These are phyloP conservation scores for Babesia caballi DNA, from an alignment of 169 alveolate species.

Conservation along the genomic window DNA sequence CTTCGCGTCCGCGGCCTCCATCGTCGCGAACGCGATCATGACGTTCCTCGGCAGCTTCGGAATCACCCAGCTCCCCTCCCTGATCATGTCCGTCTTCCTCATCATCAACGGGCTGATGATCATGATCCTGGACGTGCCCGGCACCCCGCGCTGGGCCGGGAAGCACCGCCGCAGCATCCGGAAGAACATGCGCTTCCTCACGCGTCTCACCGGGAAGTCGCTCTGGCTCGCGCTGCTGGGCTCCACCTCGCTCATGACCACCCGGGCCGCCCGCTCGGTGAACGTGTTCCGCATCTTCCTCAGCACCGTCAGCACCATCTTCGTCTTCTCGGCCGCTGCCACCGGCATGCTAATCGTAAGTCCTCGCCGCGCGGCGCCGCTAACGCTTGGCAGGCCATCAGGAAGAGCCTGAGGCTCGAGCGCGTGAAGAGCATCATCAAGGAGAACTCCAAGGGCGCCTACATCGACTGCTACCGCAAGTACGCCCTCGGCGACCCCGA, in stretches of 20 bases:
- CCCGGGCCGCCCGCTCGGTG: conserved; percentile 18
- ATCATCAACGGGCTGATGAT: conserved; percentile 78
- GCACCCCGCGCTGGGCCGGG: conserved; percentile 90
- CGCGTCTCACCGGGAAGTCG: conserved; percentile 84
- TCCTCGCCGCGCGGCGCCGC: neutral
- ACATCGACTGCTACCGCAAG: conserved; percentile 81
- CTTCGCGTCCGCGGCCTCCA: conserved; percentile 80
- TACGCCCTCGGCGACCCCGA: conserved; percentile 87
- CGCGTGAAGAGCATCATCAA: conserved; percentile 79
- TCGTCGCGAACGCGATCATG: conserved; percentile 76
- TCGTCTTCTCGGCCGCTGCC: conserved; percentile 78
- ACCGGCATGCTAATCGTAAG: conserved; percentile 81
- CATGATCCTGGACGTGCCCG: conserved; percentile 87
- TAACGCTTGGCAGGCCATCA: conserved; percentile 66
- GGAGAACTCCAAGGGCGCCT: conserved; percentile 81
- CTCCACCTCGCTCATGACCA: conserved; percentile 52
- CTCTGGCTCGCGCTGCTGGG: conserved; percentile 83
- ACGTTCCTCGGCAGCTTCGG: conserved; percentile 63
- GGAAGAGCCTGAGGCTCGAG: conserved; percentile 85
- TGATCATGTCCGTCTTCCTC: conserved; percentile 49
- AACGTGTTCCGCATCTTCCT: conserved; percentile 46
- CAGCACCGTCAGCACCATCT: conserved; percentile 57
- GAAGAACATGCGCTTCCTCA: conserved; percentile 80
- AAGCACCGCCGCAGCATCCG: conserved; percentile 81
- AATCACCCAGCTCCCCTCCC: conserved; percentile 50